Percentiles rank a stretch among this genome's conserved stretches.
Evolutionary conservation across 495 filamentous ascomycete genomes (phyloP).

Genomic region (Neurospora sp.): DNA sequence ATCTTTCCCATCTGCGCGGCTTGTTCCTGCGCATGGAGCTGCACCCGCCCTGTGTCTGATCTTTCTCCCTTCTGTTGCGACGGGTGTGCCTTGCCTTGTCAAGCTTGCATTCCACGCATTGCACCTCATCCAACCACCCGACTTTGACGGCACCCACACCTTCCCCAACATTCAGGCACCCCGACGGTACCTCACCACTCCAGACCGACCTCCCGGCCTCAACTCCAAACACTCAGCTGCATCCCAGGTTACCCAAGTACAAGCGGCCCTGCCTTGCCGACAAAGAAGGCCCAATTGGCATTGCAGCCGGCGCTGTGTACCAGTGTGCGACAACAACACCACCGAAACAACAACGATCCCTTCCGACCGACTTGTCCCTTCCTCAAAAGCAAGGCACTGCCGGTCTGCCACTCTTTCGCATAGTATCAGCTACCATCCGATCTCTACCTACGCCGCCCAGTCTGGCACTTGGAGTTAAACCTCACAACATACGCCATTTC

Average conservation of each 20-base stretch:
- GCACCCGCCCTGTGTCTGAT: not conserved
- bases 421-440: not conserved
- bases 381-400: not conserved
- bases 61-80: not conserved
- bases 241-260: not conserved
- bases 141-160: not conserved
- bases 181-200: not conserved
- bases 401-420: not conserved
- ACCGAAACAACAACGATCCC: not conserved
- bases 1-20: not conserved
- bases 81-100: not conserved
- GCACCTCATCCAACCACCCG: not conserved
- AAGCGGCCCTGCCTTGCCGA: not conserved
- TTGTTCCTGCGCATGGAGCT: not conserved
- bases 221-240: slow-evolving; percentile 1
- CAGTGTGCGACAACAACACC: not conserved
- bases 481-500: not conserved
- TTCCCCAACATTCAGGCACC: not conserved
- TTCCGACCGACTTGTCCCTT: not conserved
- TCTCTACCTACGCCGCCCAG: not conserved
- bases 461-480: not conserved
- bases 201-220: not conserved
- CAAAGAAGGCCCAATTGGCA: not conserved
- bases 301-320: not conserved
- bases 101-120: not conserved